These are phyloP conservation scores for Pseudognaphalium luteoalbum DNA, from an alignment of 129 eudicot species.

Conservation along the genomic window DNA sequence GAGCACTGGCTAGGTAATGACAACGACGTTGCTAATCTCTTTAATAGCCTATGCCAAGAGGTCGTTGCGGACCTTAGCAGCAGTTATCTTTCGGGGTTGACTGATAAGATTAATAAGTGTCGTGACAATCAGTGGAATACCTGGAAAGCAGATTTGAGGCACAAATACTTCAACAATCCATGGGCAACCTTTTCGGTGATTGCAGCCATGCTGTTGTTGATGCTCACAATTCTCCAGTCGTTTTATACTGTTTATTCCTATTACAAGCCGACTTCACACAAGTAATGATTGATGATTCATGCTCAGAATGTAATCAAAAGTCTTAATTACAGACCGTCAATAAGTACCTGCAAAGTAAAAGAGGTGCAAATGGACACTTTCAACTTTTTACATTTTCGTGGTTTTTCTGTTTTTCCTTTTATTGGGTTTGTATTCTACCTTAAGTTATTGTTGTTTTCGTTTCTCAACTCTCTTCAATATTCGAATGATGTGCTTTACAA, in stretches of 20 bases:
- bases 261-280: neutral
- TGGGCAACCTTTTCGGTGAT: conserved; percentile 5
- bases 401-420: no score
- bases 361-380: no score
- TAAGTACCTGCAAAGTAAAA: no score
- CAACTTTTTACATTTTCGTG: no score
- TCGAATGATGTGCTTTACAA: no score
- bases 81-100: conserved; percentile 65
- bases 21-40: conserved; percentile 64
- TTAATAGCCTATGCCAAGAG: conserved; percentile 71
- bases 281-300: no score
- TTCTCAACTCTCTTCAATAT: no score
- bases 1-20: conserved; percentile 84
- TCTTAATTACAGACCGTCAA: no score
- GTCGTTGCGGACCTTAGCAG: conserved; percentile 67
- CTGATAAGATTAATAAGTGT: conserved; percentile 61
- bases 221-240: neutral
- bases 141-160: conserved; percentile 3
- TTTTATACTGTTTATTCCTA: conserved; percentile 2
- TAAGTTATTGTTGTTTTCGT: no score
- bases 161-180: conserved; percentile 1
- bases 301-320: no score
- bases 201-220: conserved; percentile 3
- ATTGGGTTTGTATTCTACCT: no score
- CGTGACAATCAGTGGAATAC: conserved; percentile 66